Evolutionary conservation across 495 filamentous ascomycete species (phyloP), one percentile per base, ranked within the genome.

Genomic region (Penicillium mononematosum): DNA sequence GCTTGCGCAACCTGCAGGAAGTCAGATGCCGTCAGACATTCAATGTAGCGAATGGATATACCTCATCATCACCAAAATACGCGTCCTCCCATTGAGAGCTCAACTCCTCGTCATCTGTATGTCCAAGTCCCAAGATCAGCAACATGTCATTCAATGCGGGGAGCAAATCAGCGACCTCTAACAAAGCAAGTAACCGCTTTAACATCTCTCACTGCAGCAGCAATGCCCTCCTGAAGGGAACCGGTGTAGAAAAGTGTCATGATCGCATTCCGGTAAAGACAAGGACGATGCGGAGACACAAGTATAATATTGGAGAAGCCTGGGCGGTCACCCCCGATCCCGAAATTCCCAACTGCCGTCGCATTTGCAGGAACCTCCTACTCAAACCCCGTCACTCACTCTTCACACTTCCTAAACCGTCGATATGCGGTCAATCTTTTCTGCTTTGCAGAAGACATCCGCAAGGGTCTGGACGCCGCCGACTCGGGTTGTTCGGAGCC

Each of bases 1-100:
- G 84, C 45, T 58, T 52, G 70, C 6, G 69, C 63, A 32, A 84
- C 65, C 78, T 81, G 49, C 36, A 29, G 31, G 14, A 16, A 7
- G 50, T 66, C 29, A 66, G 53, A 50, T 22, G 53, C 2, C 20
- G 19, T 10, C 3, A n/a, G n/a, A 9, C 11, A 43, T 24, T 22
- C 3, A 9, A 36, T 8, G 14, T 12, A 20, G 42, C 9, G 5
- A 47, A 39, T 12, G 9, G 16, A 22, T 60, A 58, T 70, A 90
- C 88, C 52, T 82, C 76, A 12, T 81, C 72, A 58, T 86, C 83
- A 14, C 70, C 65, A 17, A 95, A 81, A 64, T 86, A 91, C 17
- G 88, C 84, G 39, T 85, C 65, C 68, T 96, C 89, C 93, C 93
- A 98, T 56, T 67, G 68, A 45, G 70, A 63, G 69, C 88, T 91